phyloP scores from a whole-genome alignment of 176 grass and related monocot genomes.

The Secale cereale region DNA sequence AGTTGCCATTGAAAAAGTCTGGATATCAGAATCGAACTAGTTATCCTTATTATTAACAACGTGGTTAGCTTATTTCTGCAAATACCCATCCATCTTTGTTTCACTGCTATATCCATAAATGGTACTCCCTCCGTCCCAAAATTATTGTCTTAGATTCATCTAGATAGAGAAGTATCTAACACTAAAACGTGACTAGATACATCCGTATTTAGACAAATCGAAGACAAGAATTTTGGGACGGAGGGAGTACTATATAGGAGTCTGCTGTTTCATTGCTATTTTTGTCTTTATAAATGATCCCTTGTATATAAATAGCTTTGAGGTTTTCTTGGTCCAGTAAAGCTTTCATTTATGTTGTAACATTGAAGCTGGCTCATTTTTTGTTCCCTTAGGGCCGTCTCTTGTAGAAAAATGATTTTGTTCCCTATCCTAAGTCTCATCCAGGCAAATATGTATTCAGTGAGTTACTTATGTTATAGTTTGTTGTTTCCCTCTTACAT shows the following conservation, averaged over 20 bases:
- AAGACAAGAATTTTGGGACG: no score
- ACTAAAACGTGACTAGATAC: no score
- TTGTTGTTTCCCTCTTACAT: slow-evolving; percentile 19
- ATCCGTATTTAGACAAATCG: no score
- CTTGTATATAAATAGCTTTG: neutral
- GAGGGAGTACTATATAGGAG: no score
- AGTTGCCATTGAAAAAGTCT: neutral
- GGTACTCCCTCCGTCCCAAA: no score
- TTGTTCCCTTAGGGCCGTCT: slow-evolving; percentile 1
- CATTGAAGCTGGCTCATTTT: neutral
- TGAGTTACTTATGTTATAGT: slow-evolving; percentile 19
- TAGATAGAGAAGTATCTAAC: no score
- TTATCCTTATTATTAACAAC: neutral
- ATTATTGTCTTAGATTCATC: no score
- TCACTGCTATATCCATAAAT: neutral
- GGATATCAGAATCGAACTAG: neutral
- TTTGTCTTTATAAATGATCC: neutral
- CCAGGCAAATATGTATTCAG: neutral
- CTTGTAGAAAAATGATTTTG: neutral
- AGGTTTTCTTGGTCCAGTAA: neutral
- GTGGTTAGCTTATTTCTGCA: neutral
- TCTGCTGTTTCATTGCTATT: neutral
- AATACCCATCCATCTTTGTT: neutral
- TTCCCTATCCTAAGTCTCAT: neutral
- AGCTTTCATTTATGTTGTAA: neutral